phyloP scores from a whole-genome alignment of 768 basidiomycete genomes.

The Tylopilus subfusipes region DNA sequence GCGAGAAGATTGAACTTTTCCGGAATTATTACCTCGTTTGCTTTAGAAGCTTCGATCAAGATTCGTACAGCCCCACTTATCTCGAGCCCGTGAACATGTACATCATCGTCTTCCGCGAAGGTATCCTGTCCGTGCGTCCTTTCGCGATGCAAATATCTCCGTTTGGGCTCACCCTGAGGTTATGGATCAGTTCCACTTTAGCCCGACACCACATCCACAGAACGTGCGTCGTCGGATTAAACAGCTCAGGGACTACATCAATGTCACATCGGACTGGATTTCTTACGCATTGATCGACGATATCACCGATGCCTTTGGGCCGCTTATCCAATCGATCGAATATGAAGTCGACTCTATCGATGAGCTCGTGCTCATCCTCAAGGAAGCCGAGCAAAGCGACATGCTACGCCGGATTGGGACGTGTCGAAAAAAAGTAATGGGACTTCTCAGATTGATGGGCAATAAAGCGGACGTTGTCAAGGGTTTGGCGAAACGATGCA shows the following conservation, averaged over 20 bases:
- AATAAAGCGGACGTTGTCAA: slow-evolving; percentile 99
- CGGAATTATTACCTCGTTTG: slow-evolving; percentile 98
- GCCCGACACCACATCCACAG: slow-evolving; percentile 95
- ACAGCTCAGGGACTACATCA: slow-evolving; percentile 98
- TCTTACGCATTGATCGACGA: slow-evolving; percentile 99
- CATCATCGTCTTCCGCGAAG: slow-evolving; percentile 97
- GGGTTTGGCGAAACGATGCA: slow-evolving; percentile 95
- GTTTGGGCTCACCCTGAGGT: background rate
- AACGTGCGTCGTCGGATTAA: slow-evolving; percentile 98
- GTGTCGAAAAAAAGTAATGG: slow-evolving; percentile 99
- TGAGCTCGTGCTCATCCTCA: slow-evolving; percentile 94
- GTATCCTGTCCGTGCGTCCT: slow-evolving; percentile 79
- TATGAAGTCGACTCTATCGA: slow-evolving; percentile 99
- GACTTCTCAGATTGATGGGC: slow-evolving; percentile 91
- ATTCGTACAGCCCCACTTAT: slow-evolving; percentile 94
- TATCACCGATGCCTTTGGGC: slow-evolving; percentile 98
- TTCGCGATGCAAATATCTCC: background rate
- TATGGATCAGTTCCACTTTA: slow-evolving; percentile 84
- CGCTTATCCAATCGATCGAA: slow-evolving; percentile 96
- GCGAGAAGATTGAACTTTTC: slow-evolving; percentile 99
- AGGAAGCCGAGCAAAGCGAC: slow-evolving; percentile 73
- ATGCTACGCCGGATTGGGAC: slow-evolving; percentile 97
- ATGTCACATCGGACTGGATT: slow-evolving; percentile 99
- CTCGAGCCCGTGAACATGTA: slow-evolving; percentile 99
- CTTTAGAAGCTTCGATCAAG: slow-evolving; percentile 99